A percentile compares a stretch with the other conserved stretches of the same genome.
These are phyloP conservation scores for Fusarium abutilonis DNA, from an alignment of 2,329 filamentous ascomycete species.

Conservation along the genomic window DNA sequence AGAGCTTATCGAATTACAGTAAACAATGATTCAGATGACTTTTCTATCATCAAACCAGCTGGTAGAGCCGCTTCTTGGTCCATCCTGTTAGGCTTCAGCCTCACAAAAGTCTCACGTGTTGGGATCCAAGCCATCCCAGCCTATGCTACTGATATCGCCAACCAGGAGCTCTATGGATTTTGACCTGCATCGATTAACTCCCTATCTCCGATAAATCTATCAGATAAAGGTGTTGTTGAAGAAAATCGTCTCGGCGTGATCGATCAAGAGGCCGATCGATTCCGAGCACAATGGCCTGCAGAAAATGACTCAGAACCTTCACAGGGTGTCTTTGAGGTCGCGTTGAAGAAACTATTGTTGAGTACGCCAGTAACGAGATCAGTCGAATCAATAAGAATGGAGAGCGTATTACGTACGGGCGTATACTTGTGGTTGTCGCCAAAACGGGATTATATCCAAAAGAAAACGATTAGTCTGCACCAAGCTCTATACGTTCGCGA, in stretches of 20 bases:
- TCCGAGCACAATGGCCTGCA: neutral
- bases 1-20: slow-evolving; percentile 7
- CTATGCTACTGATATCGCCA: slow-evolving; percentile 13
- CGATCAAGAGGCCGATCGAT: slow-evolving; percentile 1
- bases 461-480: neutral
- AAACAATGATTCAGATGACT: slow-evolving; percentile 10
- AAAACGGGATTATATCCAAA: too few relatives aligned
- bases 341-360: neutral
- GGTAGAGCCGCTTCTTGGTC: slow-evolving; percentile 22
- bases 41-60: slow-evolving; percentile 11
- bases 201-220: too few relatives aligned
- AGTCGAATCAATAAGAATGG: too few relatives aligned
- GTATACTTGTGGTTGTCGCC: too few relatives aligned
- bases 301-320: neutral
- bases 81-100: slow-evolving; percentile 20
- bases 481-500: too few relatives aligned
- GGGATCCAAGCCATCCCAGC: slow-evolving; percentile 18
- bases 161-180: slow-evolving; percentile 12
- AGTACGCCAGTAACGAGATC: neutral
- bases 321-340: slow-evolving; percentile 6
- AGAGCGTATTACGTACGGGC: too few relatives aligned
- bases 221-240: neutral
- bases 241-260: neutral
- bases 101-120: slow-evolving; percentile 17
- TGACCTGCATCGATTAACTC: neutral